Base-by-base conservation (phyloP, 768 basidiomycete genomes). In the Lactarius vividus region DNA sequence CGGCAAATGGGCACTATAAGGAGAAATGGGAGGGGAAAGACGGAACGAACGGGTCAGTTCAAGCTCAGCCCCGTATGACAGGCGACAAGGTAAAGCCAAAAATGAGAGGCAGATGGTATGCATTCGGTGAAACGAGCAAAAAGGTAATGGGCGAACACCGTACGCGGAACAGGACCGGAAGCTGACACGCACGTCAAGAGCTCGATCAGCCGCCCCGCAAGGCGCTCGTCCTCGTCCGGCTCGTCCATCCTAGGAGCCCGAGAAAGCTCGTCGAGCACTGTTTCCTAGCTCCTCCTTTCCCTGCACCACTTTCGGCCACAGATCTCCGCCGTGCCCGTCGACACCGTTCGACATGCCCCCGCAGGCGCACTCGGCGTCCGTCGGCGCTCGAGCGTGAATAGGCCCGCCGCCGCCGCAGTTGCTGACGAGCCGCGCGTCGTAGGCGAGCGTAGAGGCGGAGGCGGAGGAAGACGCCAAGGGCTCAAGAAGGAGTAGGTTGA, bases 321-420 rank as follows among this genome's bases (percentile, higher is more conserved):
- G 78, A 61, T 81, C 77, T 46, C 80, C 86, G 40, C 82, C 85
- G 61, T 74, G 65, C n/a, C 83, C 84, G 72, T 91, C 89, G 56
- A 90, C 75, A 16, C 90, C 91, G 71, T 93, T 93, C 39, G 92
- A 92, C 49, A 94, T 75, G 1, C 84, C 88, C 3, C 86, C 86
- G 67, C 79, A 81, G 49, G 71, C 72, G 60, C 80, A 74, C 70
- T 91, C 85, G 16, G 76, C 73, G 23, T 74, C 70, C 3, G 79
- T 75, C n/a, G 91, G 82, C 23, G 82, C 69, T 4, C 88, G 86
- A 53, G 80, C 75, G 35, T 77, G 77, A 70, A 93, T 79, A 28
- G 70, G 71, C 26, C 88, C 86, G 40, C 89, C 88, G 28, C 83
- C 88, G 37, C 92, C 92, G 65, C 77, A 81, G 74, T 94, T 94